A percentile compares a stretch with the other conserved stretches of the same genome.
Evolutionary conservation across 1,284 basidiomycete genomes (phyloP).

Genomic region (Apiotrichum gamsii): DNA sequence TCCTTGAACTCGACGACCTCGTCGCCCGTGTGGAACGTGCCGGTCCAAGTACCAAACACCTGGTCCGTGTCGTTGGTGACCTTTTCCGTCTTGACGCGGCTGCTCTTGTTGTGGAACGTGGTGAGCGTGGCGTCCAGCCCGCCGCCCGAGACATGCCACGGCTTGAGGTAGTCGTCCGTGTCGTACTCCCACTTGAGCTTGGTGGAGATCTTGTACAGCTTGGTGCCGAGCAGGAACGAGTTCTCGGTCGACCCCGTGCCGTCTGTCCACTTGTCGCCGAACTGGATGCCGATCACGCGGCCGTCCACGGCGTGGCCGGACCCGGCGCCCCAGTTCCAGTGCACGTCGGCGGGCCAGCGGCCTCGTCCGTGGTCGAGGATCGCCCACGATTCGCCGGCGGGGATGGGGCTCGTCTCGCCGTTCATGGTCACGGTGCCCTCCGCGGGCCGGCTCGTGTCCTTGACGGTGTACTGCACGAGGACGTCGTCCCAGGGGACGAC

Average conservation of each 20-base stretch:
- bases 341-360: conserved; percentile 6
- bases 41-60: conserved; percentile 11
- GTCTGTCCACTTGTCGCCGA: conserved; percentile 11
- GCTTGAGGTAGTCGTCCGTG: conserved; percentile 4
- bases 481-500: conserved; percentile 12
- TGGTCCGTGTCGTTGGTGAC: conserved; percentile 6
- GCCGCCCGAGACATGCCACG: conserved; percentile 8
- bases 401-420: not conserved
- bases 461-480: conserved; percentile 12
- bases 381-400: conserved; percentile 5
- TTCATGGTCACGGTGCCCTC: conserved; percentile 1
- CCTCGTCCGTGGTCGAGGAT: conserved; percentile 11
- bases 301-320: conserved; percentile 2
- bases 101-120: conserved; percentile 10
- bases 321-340: conserved; percentile 14
- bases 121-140: conserved; percentile 11
- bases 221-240: conserved; percentile 4
- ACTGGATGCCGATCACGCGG: conserved; percentile 8
- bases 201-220: conserved; percentile 9
- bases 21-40: conserved; percentile 9
- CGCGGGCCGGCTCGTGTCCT: conserved; percentile 8
- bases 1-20: conserved; percentile 10
- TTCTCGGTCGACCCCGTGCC: conserved; percentile 13
- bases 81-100: not conserved
- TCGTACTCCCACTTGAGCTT: conserved; percentile 12